phyloP scores from a whole-genome alignment of 805 yeast species.

The Candida ascalaphidarum region DNA sequence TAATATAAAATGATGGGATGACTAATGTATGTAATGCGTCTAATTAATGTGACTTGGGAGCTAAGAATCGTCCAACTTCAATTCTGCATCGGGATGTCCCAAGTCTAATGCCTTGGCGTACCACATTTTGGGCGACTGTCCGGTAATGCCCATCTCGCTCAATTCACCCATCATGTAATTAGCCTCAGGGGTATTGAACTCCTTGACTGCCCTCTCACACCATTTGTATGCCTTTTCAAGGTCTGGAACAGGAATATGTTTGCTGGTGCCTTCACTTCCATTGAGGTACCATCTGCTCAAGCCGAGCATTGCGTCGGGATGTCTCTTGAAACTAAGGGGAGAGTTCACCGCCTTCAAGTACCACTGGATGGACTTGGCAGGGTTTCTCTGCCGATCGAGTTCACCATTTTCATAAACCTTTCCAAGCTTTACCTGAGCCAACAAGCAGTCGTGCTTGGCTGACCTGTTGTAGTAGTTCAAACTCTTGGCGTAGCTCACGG shows the following conservation, averaged over 20 bases:
- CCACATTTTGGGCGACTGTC: slow-evolving; percentile 21
- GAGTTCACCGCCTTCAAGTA: slow-evolving; percentile 32
- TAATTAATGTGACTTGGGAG: no score
- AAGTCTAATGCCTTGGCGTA: slow-evolving; percentile 23
- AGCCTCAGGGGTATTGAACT: slow-evolving; percentile 31
- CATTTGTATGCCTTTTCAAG: slow-evolving; percentile 31
- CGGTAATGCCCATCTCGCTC: slow-evolving; percentile 25
- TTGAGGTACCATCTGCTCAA: slow-evolving; percentile 31
- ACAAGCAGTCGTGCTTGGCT: slow-evolving; percentile 29
- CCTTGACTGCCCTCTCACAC: slow-evolving; percentile 35
- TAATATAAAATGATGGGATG: no score
- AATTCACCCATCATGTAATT: slow-evolving; percentile 29
- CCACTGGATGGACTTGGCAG: slow-evolving; percentile 38
- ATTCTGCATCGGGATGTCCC: slow-evolving; percentile 23
- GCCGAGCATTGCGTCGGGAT: slow-evolving; percentile 39
- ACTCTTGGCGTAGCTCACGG: slow-evolving; percentile 35
- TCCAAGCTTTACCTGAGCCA: slow-evolving; percentile 34
- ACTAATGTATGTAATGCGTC: no score
- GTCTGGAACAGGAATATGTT: slow-evolving; percentile 26
- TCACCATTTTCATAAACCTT: slow-evolving; percentile 35
- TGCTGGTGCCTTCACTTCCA: slow-evolving; percentile 25
- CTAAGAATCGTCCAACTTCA: slow-evolving; percentile 6
- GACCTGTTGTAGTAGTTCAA: slow-evolving; percentile 33
- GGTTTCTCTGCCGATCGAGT: slow-evolving; percentile 28
- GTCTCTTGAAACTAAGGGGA: slow-evolving; percentile 29